Evolutionary conservation across 2,329 filamentous ascomycete genomes (phyloP).

Genomic region (Colletotrichum incanum): DNA sequence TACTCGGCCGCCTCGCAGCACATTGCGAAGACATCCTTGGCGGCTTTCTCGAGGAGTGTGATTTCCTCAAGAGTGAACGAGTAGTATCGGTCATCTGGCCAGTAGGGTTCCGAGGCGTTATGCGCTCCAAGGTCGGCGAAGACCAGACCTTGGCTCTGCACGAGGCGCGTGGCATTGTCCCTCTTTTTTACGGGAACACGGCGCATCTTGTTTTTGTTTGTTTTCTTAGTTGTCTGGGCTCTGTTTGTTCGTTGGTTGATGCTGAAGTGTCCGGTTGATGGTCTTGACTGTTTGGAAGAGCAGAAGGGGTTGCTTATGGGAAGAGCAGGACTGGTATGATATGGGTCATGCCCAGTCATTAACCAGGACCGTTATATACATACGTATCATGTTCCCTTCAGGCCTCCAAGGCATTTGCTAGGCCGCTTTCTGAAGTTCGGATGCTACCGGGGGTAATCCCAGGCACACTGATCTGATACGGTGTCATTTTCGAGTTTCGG

Average conservation of each 20-base stretch:
- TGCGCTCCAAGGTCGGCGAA: constrained; percentile 18
- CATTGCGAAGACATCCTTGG: constrained; percentile 26
- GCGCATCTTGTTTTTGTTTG: constrained; percentile 7
- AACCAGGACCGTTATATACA: not conserved
- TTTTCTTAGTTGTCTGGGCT: not conserved
- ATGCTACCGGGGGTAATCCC: not conserved
- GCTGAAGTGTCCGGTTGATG: not conserved
- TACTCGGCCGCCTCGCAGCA: constrained; percentile 27
- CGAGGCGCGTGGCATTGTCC: constrained; percentile 14
- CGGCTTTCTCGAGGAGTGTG: constrained; percentile 2
- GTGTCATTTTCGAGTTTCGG: not conserved
- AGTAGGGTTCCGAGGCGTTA: constrained; percentile 11
- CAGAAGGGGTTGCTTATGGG: not conserved
- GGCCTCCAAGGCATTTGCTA: not conserved
- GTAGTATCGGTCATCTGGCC: constrained; percentile 30
- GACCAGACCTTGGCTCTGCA: constrained; percentile 30
- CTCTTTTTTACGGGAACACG: constrained; percentile 13
- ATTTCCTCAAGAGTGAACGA: constrained; percentile 17
- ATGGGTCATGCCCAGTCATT: not conserved
- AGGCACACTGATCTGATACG: not conserved
- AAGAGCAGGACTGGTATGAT: not conserved
- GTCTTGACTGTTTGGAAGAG: not conserved
- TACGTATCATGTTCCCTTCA: not conserved
- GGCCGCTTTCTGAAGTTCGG: not conserved
- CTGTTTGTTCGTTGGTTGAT: not conserved